phyloP scores from a whole-genome alignment of 495 filamentous ascomycete species.

The Cudoniella acicularis region DNA sequence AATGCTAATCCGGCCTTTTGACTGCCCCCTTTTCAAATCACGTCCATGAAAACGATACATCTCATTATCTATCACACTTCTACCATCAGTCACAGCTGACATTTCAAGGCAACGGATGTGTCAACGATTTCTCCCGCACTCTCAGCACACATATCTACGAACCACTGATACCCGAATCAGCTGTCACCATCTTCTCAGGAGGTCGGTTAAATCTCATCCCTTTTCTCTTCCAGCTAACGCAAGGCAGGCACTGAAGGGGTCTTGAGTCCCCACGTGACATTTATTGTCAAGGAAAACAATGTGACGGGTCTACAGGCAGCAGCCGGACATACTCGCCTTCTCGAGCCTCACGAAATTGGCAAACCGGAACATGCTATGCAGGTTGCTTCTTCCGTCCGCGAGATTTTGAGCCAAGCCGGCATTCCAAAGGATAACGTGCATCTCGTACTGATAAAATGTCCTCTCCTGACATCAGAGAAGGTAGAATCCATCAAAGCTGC shows the following conservation, averaged over 20 bases:
- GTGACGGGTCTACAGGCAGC: slow-evolving; percentile 19
- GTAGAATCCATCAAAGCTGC: slow-evolving; percentile 14
- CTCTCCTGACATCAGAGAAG: slow-evolving; percentile 22
- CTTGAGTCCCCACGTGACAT: slow-evolving; percentile 24
- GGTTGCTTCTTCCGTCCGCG: slow-evolving; percentile 9
- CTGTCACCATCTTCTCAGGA: slow-evolving; percentile 25
- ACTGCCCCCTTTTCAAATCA: too few relatives aligned
- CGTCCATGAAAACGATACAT: background rate
- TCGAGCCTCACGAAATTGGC: slow-evolving; percentile 25
- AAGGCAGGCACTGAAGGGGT: slow-evolving; percentile 21
- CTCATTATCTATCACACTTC: background rate
- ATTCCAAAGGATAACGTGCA: slow-evolving; percentile 14
- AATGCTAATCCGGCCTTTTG: too few relatives aligned
- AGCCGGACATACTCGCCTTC: slow-evolving; percentile 21
- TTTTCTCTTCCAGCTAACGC: background rate
- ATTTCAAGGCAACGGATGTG: slow-evolving; percentile 24
- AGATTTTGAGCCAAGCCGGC: slow-evolving; percentile 4
- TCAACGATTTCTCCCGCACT: slow-evolving; percentile 28
- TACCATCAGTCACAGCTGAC: background rate
- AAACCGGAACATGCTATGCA: slow-evolving; percentile 18
- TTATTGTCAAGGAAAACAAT: slow-evolving; percentile 18
- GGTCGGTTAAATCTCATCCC: background rate
- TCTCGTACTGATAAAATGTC: slow-evolving; percentile 25
- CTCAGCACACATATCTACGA: slow-evolving; percentile 26
- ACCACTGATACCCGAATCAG: slow-evolving; percentile 18